Evolutionary conservation across 768 basidiomycete genomes (phyloP).

Genomic region (Amanita pseudoporphyria): DNA sequence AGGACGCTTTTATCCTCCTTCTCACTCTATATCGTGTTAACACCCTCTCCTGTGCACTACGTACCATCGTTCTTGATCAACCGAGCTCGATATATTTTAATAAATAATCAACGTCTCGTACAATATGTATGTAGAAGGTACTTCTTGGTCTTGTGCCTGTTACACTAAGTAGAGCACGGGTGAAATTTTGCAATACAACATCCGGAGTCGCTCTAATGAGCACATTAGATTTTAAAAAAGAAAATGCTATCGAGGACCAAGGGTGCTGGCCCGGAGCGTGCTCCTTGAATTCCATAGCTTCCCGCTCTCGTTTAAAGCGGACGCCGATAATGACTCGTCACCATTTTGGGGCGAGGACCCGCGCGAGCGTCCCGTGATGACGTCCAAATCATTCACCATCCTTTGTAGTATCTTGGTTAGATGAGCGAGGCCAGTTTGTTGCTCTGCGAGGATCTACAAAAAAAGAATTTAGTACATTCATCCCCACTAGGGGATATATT

Average conservation of each 20-base stretch:
- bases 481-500: conserved; percentile 1
- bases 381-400: conserved; percentile 52
- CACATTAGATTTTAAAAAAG: not conserved
- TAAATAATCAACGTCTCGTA: conserved; percentile 1
- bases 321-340: conserved; percentile 9
- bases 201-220: too few species aligned
- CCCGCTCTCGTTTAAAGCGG: conserved; percentile 17
- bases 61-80: not conserved
- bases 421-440: conserved; percentile 75
- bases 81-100: not conserved
- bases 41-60: too few species aligned
- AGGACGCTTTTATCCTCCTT: not conserved
- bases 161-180: not conserved
- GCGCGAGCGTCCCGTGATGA: conserved; percentile 38
- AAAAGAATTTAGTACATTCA: conserved; percentile 5
- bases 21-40: not conserved
- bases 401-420: conserved; percentile 66
- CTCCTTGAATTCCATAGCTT: conserved; percentile 26
- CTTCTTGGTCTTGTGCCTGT: not conserved
- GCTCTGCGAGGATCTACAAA: conserved; percentile 58
- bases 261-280: conserved; percentile 25
- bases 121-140: conserved; percentile 1
- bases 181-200: not conserved
- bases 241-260: conserved; percentile 13
- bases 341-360: conserved; percentile 5